These are phyloP conservation scores for Dacryopinax primogenitus DNA, from an alignment of 768 basidiomycete species.

Conservation along the genomic window DNA sequence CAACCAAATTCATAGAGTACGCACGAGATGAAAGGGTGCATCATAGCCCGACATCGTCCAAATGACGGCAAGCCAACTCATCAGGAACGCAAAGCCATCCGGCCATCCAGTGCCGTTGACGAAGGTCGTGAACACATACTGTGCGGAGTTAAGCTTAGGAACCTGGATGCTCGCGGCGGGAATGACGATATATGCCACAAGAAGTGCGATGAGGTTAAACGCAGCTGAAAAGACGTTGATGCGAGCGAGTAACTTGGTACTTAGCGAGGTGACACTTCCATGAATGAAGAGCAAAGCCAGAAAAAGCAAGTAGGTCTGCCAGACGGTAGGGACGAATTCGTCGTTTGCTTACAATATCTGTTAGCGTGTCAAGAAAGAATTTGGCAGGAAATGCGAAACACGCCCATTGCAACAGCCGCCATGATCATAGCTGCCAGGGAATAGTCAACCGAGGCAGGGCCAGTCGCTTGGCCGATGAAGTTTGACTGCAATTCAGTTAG, in stretches of 20 bases:
- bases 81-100: constrained; percentile 12
- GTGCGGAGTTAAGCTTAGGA: constrained; percentile 1
- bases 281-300: constrained; percentile 6
- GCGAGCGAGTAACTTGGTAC: constrained; percentile 10
- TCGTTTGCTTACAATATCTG: not conserved
- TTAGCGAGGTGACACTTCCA: constrained; percentile 5
- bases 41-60: constrained; percentile 17
- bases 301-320: constrained; percentile 8
- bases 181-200: not conserved
- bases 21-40: constrained; percentile 15
- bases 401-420: constrained; percentile 3
- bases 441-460: constrained; percentile 13
- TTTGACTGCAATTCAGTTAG: not conserved
- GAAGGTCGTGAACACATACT: constrained; percentile 3
- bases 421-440: constrained; percentile 13
- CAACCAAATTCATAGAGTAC: not conserved
- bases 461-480: constrained; percentile 10
- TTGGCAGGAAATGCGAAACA: not conserved
- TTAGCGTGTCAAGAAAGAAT: not conserved
- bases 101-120: constrained; percentile 10
- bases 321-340: not conserved
- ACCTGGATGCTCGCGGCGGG: not conserved
- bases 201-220: not conserved
- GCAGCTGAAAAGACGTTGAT: constrained; percentile 11
- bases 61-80: constrained; percentile 12